Evolutionary conservation across 495 filamentous ascomycete genomes (phyloP).

Genomic region (Massariosphaeria phaeospora): DNA sequence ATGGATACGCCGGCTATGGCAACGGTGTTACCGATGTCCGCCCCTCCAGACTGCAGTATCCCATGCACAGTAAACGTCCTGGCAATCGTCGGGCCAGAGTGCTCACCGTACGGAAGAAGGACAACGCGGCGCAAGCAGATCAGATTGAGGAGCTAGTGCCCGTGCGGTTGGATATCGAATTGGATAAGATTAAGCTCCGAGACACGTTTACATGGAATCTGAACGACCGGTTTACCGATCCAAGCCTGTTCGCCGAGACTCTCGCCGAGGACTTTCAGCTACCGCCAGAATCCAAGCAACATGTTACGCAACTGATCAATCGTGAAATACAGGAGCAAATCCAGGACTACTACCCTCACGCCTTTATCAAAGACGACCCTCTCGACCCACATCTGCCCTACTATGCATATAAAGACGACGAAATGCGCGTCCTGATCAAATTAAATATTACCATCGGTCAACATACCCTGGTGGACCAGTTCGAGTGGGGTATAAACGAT

Average conservation of each 20-base stretch:
- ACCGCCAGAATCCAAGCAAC: conserved; percentile 56
- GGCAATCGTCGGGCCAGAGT: conserved; percentile 68
- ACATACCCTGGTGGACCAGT: conserved; percentile 91
- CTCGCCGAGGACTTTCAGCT: conserved; percentile 88
- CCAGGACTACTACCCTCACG: conserved; percentile 85
- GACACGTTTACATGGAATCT: conserved; percentile 99
- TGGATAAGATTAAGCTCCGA: conserved; percentile 89
- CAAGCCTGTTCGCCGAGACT: conserved; percentile 78
- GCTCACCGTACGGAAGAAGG: conserved; percentile 67
- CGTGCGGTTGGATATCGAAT: conserved; percentile 86
- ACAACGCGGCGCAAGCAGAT: conserved; percentile 77
- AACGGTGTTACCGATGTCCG: conserved; percentile 72
- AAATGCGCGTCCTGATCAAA: conserved; percentile 94
- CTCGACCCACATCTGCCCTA: conserved; percentile 88
- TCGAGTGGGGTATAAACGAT: conserved; percentile 99
- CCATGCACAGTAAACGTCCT: conserved; percentile 61
- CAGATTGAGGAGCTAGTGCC: conserved; percentile 88
- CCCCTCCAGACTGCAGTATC: conserved; percentile 63
- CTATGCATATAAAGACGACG: conserved; percentile 92
- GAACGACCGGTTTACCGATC: conserved; percentile 74
- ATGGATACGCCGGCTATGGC: conserved; percentile 84
- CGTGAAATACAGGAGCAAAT: conserved; percentile 84
- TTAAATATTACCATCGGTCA: conserved; percentile 96
- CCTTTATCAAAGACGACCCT: conserved; percentile 82
- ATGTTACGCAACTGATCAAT: conserved; percentile 69